These are phyloP conservation scores for Hyaloscypha hepaticicola DNA, from an alignment of 495 filamentous ascomycete genomes.

Conservation along the genomic window DNA sequence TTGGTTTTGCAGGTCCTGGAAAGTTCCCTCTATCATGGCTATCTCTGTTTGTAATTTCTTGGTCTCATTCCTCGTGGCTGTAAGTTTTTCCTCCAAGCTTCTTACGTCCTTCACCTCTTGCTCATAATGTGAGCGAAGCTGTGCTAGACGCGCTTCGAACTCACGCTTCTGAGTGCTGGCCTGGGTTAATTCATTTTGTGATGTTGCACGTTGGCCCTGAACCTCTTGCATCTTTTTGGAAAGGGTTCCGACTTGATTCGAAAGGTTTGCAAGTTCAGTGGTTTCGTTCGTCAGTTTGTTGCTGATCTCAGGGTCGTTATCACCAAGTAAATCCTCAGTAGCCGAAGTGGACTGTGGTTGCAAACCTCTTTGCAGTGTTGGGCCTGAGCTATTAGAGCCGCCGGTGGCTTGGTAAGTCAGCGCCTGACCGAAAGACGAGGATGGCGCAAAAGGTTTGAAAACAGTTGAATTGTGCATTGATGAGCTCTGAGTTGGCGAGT, in stretches of 20 bases:
- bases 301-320: slow-evolving; percentile 85
- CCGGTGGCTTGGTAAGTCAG: slow-evolving; percentile 79
- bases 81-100: slow-evolving; percentile 78
- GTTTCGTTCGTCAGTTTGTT: slow-evolving; percentile 86
- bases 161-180: slow-evolving; percentile 83
- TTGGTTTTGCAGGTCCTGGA: slow-evolving; percentile 82
- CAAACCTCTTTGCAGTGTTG: slow-evolving; percentile 34
- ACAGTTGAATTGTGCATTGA: slow-evolving; percentile 50
- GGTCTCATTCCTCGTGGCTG: slow-evolving; percentile 71
- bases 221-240: slow-evolving; percentile 93
- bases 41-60: slow-evolving; percentile 79
- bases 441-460: slow-evolving; percentile 89
- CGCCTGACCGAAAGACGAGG: slow-evolving; percentile 84
- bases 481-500: slow-evolving; percentile 45
- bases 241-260: slow-evolving; percentile 87
- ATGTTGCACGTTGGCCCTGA: slow-evolving; percentile 71
- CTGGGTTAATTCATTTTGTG: slow-evolving; percentile 76
- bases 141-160: slow-evolving; percentile 81
- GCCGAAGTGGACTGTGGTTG: slow-evolving; percentile 50
- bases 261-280: slow-evolving; percentile 91
- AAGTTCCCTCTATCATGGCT: slow-evolving; percentile 74
- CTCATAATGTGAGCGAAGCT: slow-evolving; percentile 84
- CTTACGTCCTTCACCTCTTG: slow-evolving; percentile 87
- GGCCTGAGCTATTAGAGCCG: slow-evolving; percentile 55
- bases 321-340: slow-evolving; percentile 90